A percentile compares a stretch with the other conserved stretches of the same genome.
Conservation (phyloP, 805 yeast species). For the Schizosaccharomyces cryophilus region DNA sequence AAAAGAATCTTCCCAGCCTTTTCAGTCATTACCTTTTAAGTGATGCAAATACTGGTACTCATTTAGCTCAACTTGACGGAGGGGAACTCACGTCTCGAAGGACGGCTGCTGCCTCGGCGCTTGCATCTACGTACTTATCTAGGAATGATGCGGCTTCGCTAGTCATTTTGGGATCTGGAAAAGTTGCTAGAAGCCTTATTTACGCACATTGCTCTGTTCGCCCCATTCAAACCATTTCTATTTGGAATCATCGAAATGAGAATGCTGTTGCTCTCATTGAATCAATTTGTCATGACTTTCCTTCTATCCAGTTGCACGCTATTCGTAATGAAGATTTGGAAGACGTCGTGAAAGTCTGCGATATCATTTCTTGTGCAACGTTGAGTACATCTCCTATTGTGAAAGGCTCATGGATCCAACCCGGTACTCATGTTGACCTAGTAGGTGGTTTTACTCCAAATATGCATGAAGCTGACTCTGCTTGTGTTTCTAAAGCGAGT, state of each 20-base stretch:
- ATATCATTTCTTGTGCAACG: background rate
- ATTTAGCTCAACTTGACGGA: background rate
- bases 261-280: background rate
- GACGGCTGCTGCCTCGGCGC: background rate
- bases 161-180: background rate
- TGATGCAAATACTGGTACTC: background rate
- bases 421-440: background rate
- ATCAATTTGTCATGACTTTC: background rate
- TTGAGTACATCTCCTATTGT: background rate
- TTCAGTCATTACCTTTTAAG: background rate
- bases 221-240: background rate
- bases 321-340: background rate
- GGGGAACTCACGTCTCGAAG: background rate
- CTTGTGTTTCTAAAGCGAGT: background rate
- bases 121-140: background rate
- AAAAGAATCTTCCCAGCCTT: background rate
- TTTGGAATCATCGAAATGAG: background rate
- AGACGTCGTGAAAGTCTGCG: background rate
- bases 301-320: background rate
- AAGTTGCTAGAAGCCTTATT: background rate
- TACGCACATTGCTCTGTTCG: background rate
- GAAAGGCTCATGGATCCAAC: background rate
- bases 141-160: background rate
- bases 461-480: background rate
- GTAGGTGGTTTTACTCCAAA: background rate